Base-by-base conservation (phyloP, 2,329 filamentous ascomycete genomes). In the Cordyceps cateniannulata region DNA sequence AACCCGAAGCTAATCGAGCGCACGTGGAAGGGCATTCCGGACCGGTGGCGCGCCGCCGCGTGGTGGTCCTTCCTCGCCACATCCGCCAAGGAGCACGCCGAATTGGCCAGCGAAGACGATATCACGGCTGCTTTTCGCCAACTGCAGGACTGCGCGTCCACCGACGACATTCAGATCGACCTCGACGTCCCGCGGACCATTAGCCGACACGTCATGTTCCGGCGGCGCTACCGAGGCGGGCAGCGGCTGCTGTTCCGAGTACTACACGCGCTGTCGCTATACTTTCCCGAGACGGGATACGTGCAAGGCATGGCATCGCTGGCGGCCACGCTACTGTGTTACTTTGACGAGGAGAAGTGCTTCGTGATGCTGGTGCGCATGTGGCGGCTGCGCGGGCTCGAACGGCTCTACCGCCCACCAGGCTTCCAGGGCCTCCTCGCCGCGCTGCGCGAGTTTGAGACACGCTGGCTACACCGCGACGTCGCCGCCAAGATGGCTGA, bases 301-400 rank as follows among this genome's bases (percentile, higher is more conserved):
- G 95, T 98, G 0, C 95, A 99, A 74, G 95, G 95, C 59, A 99
- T 99, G 95, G 95, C 93, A 18, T 90, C 92, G 24, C 79, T 98
- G 44, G 93, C 91, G 1, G 93, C 93, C 1, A 98, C 95, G 0
- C 79, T 99, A 22, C 84, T 99, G 7, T 96, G 93, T 71, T 99
- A 99, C 72, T 99, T 93, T 73, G 93, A 98, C 65, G 95, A 99
- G 74, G 95, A 97, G 73, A 86, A 86, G 67, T 87, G 91, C 6
- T 99, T 99, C 69, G 85, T 98, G 52, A 98, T 99, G 95, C 78
- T 98, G 59, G 93, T 96, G n/a, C 85, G 95, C 25, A 81, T 99
- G 69, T 99, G 93, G 91, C 86, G 91, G 70, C 80, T 96, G 62
- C 86, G 95, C 62, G 93, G 95, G 1, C 80, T 99, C 14, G 90